These are phyloP conservation scores for Termitomyces sp. DNA, from an alignment of 768 basidiomycete species.

Conservation along the genomic window DNA sequence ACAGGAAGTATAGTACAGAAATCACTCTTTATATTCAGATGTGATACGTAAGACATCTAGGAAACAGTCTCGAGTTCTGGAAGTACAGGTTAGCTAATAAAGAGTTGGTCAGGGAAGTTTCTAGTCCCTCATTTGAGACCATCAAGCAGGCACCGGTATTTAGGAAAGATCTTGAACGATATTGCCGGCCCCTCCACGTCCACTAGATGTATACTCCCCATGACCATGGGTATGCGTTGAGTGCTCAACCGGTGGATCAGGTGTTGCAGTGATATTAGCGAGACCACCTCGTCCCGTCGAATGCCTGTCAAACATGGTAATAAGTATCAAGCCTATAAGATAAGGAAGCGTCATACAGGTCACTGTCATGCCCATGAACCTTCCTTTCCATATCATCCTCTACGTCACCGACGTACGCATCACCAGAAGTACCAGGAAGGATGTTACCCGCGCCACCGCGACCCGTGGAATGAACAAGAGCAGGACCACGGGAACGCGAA, in stretches of 20 bases:
- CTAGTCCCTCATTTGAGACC: neutral
- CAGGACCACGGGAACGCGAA: slow-evolving; percentile 47
- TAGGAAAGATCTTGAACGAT: slow-evolving; percentile 24
- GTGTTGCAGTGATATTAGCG: slow-evolving; percentile 49
- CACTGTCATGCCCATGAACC: neutral
- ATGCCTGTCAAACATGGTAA: slow-evolving; percentile 37
- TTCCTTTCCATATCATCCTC: slow-evolving; percentile 2
- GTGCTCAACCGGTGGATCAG: slow-evolving; percentile 36
- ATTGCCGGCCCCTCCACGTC: slow-evolving; percentile 64
- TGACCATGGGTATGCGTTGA: slow-evolving; percentile 14
- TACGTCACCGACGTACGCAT: neutral
- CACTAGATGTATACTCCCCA: slow-evolving; percentile 36
- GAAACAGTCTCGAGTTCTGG: neutral
- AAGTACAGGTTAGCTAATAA: neutral
- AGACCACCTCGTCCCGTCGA: slow-evolving; percentile 69
- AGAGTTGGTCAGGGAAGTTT: neutral
- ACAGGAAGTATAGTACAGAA: neutral
- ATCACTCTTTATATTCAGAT: neutral
- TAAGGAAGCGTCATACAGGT: neutral
- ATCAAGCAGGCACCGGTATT: neutral
- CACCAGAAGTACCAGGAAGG: neutral
- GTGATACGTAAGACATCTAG: neutral
- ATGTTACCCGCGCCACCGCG: slow-evolving; percentile 68
- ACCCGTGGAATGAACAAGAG: slow-evolving; percentile 45
- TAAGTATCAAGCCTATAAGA: neutral